Conservation (phyloP, 108 stramenopile species). For the Cyclotella cryptica region DNA sequence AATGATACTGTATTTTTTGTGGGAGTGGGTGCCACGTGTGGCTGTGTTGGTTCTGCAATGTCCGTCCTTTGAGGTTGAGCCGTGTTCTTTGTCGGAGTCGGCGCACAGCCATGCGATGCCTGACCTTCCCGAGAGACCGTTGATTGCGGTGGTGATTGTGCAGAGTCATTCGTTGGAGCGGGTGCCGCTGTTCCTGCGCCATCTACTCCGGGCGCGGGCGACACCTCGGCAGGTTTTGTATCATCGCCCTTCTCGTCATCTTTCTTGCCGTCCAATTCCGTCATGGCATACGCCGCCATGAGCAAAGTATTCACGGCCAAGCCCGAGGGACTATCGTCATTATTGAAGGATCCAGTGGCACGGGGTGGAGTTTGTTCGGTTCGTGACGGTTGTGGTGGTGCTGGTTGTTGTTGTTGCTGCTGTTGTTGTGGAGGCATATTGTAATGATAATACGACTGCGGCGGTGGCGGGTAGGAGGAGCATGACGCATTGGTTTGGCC, state of each 20-base stretch:
- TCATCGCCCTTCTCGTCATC: background rate
- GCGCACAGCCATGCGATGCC: no score
- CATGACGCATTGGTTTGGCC: slow-evolving; percentile 9
- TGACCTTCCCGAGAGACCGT: no score
- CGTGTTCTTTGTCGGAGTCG: no score
- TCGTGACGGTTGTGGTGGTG: background rate
- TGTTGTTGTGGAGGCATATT: slow-evolving; percentile 5
- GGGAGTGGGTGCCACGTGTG: no score
- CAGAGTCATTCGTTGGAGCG: background rate
- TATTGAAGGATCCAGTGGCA: slow-evolving; percentile 6
- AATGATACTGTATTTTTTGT: background rate
- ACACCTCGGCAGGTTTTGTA: background rate
- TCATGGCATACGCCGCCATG: slow-evolving; percentile 40
- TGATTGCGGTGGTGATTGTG: background rate
- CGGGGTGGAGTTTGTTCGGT: slow-evolving; percentile 18
- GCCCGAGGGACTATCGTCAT: slow-evolving; percentile 35
- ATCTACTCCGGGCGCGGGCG: background rate
- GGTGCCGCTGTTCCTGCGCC: background rate
- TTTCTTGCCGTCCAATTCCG: slow-evolving; percentile 14
- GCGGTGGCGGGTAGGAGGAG: background rate
- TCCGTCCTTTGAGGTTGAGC: no score
- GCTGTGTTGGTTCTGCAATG: no score
- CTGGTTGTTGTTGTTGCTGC: background rate
- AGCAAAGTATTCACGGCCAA: slow-evolving; percentile 44
- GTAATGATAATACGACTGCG: background rate